Base-by-base conservation (phyloP, 1,139 yeast genomes). In the Saccharomyces hybrid region DNA sequence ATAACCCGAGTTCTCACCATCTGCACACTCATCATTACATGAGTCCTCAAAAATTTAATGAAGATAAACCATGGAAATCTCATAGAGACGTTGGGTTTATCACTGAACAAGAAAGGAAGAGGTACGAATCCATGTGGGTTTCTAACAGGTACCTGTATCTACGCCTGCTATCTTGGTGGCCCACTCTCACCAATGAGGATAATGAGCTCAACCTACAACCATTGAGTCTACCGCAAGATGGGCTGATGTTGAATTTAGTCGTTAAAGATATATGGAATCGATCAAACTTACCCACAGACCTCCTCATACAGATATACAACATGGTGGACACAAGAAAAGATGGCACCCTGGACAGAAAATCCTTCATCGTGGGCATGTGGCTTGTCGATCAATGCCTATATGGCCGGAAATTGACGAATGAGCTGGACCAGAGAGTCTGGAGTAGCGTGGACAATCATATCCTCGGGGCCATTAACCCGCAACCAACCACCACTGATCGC, bases 351-450 rank as follows among this genome's bases (percentile, higher is more conserved):
- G 88, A 85, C 63, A 81, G 88, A 57, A 84, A 83, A 49, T 91
- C 91, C 59, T 93, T 93, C 64, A 73, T 91, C 46, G 95, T 90
- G 13, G 99, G 96, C 0, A 89, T 87, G 88, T 91, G 98, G 98
- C 72, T 89, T 6, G 93, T 91, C 1, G 98, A 91, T 69, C 98
- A 91, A 69, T 88, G 96, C 65, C 75, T 91, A n/a, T 93, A 91
- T 66, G 98, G 98, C 0, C 76, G 96, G 42, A 93, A 93, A 68
- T 73, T 93, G 51, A 97, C 98, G 0, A 78, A 80, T 59, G 72
- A 72, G 38, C 79, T 86, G 3, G 79, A 76, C 61, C 76, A 75
- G 11, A 73, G 73, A 47, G 81, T 85, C 1, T 86, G 93, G 93
- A 77, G 77, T 46, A 84, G 88, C 68, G 79, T 83, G 41, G 83